Conservation (phyloP, 805 yeast species). For the Candida arabinofermentans region DNA sequence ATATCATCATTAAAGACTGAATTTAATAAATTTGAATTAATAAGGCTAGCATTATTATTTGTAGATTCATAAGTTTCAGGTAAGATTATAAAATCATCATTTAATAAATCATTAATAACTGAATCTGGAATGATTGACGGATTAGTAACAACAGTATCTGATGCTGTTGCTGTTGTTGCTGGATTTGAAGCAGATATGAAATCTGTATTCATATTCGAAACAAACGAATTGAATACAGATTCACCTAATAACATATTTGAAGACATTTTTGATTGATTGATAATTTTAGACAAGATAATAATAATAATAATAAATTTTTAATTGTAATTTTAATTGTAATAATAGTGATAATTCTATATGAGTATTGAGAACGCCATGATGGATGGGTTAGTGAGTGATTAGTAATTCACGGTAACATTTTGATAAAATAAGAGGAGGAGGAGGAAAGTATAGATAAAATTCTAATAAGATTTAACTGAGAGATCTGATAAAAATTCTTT, state of each 20-base stretch:
- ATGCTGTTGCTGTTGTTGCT: not conserved
- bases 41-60: slow-evolving; percentile 41
- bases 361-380: slow-evolving; percentile 21
- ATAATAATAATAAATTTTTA: slow-evolving; percentile 5
- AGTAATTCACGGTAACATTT: slow-evolving; percentile 23
- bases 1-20: slow-evolving; percentile 40
- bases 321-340: too few species aligned
- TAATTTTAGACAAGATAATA: slow-evolving; percentile 4
- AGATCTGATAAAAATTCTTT: slow-evolving; percentile 16
- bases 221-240: slow-evolving; percentile 27
- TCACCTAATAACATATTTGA: slow-evolving; percentile 31
- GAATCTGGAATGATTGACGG: slow-evolving; percentile 3
- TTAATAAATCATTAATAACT: slow-evolving; percentile 3
- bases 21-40: slow-evolving; percentile 49
- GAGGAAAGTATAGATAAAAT: too few species aligned
- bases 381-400: slow-evolving; percentile 15
- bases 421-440: slow-evolving; percentile 9
- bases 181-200: too few species aligned
- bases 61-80: too few species aligned
- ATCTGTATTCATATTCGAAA: too few species aligned
- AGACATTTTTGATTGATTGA: slow-evolving; percentile 10
- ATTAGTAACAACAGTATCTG: not conserved
- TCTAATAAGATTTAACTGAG: too few species aligned
- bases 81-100: not conserved
- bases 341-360: not conserved